A percentile compares a stretch with the other conserved stretches of the same genome.
Evolutionary conservation across 306 rosid genomes (phyloP).

Genomic region (Vigna nakashimae): DNA sequence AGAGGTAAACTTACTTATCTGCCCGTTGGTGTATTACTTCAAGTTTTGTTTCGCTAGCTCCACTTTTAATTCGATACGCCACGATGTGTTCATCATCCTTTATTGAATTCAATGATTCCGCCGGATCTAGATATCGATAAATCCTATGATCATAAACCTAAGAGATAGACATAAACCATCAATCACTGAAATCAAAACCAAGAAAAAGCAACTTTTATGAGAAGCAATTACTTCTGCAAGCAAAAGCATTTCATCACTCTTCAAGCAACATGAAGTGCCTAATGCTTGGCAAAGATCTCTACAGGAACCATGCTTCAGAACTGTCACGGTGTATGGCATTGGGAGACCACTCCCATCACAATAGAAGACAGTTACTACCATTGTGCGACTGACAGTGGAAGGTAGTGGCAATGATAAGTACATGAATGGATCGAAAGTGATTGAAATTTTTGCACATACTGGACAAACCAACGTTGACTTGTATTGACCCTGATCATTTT

Average conservation of each 20-base stretch:
- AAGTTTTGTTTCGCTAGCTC: conserved; percentile 62
- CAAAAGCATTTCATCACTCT: conserved; percentile 85
- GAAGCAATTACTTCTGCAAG: conserved; percentile 81
- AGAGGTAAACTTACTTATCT: conserved; percentile 74
- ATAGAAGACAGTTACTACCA: conserved; percentile 84
- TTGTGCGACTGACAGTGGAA: conserved; percentile 80
- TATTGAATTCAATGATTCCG: conserved; percentile 70
- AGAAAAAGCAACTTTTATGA: conserved; percentile 20
- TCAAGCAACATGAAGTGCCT: conserved; percentile 84
- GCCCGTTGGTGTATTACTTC: conserved; percentile 77
- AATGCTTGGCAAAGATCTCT: conserved; percentile 80
- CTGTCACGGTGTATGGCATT: conserved; percentile 81
- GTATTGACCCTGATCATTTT: conserved; percentile 89
- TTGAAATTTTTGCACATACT: conserved; percentile 83
- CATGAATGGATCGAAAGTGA: conserved; percentile 99
- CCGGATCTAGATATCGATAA: conserved; percentile 78
- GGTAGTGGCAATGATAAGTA: conserved; percentile 95
- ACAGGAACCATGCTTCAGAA: conserved; percentile 71
- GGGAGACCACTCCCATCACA: conserved; percentile 93
- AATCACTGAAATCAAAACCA: conserved; percentile 37
- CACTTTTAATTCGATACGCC: conserved; percentile 79
- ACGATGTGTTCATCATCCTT: conserved; percentile 94
- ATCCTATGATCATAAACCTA: conserved; percentile 84
- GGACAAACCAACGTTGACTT: conserved; percentile 99
- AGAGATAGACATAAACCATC: conserved; percentile 36